Conservation (phyloP, 352 stramenopile genomes). For the Pythium utonaiense region DNA sequence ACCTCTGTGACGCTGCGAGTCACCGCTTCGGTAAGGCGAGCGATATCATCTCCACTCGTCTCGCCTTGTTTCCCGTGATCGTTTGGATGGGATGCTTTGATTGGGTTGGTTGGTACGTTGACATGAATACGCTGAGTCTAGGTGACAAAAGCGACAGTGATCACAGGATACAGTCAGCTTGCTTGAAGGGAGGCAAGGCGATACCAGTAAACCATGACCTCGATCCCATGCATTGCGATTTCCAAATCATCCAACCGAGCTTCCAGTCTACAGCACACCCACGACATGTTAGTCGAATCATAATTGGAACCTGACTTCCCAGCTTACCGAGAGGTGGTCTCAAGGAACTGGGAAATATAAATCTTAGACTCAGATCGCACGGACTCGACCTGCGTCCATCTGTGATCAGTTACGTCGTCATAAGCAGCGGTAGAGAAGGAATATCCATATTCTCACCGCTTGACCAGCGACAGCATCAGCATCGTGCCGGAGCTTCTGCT, state of each 20-base stretch:
- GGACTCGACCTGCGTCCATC: constrained; percentile 18
- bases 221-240: background rate
- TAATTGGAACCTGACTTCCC: background rate
- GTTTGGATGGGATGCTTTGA: background rate
- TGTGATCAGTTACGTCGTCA: background rate
- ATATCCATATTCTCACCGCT: constrained; percentile 20
- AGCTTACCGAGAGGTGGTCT: constrained; percentile 10
- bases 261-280: background rate
- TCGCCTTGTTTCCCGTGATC: background rate
- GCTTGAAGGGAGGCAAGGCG: background rate
- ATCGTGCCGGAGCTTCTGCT: constrained; percentile 37
- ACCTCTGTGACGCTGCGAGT: background rate
- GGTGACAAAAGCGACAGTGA: no score
- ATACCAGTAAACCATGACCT: background rate
- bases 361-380: constrained; percentile 18
- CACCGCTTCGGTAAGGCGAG: background rate
- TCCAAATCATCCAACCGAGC: background rate
- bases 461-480: constrained; percentile 31
- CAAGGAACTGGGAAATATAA: constrained; percentile 19
- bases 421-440: no score
- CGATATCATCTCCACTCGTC: background rate
- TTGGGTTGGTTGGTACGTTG: background rate
- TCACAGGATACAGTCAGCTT: background rate
- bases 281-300: background rate
- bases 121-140: background rate